phyloP scores from a whole-genome alignment of 352 stramenopile genomes.

The Pythium aphanidermatum region DNA sequence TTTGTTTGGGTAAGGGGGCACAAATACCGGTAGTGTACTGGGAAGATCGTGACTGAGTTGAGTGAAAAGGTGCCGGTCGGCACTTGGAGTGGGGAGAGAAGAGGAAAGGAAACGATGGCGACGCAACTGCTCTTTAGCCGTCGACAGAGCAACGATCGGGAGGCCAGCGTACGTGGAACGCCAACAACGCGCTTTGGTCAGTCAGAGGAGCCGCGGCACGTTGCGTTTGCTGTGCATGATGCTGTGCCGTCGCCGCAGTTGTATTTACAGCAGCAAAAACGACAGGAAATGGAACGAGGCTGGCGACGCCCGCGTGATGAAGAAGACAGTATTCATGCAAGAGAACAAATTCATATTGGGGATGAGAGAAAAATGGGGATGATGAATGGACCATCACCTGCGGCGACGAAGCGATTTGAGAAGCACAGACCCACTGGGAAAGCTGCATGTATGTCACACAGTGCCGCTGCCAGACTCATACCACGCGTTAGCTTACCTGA shows the following conservation, averaged over 20 bases:
- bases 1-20: not conserved
- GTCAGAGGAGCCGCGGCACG: conserved; percentile 20
- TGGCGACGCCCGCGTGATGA: too few relatives aligned
- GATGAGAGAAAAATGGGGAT: too few relatives aligned
- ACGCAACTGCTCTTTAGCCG: conserved; percentile 25
- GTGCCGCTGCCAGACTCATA: too few relatives aligned
- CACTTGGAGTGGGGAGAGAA: not conserved
- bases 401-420: not conserved
- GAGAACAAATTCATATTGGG: too few relatives aligned
- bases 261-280: conserved; percentile 17
- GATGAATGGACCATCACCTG: not conserved
- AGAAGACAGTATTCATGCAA: too few relatives aligned
- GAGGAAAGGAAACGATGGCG: conserved; percentile 6
- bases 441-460: too few relatives aligned
- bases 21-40: conserved; percentile 7
- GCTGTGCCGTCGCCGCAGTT: conserved; percentile 32
- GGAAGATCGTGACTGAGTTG: not conserved
- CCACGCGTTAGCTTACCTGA: too few relatives aligned
- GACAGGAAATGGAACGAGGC: not conserved
- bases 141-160: not conserved
- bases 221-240: conserved; percentile 46
- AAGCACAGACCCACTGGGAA: too few relatives aligned
- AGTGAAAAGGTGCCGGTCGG: conserved; percentile 2
- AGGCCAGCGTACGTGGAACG: not conserved
- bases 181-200: too few relatives aligned